These are phyloP conservation scores for Auriscalpium vulgare DNA, from an alignment of 768 basidiomycete genomes.

Conservation along the genomic window DNA sequence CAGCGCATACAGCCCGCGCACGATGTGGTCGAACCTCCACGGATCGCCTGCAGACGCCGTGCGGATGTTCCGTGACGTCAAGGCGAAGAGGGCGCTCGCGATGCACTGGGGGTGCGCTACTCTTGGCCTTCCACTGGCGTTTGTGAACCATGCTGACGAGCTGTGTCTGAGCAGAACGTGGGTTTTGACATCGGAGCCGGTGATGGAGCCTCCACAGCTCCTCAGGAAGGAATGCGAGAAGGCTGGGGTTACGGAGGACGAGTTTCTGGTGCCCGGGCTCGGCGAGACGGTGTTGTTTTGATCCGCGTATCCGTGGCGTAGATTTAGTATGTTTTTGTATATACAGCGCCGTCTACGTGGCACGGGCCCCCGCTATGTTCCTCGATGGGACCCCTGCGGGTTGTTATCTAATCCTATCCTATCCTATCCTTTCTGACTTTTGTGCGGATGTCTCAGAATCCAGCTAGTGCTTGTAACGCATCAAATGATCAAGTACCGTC, in stretches of 20 bases:
- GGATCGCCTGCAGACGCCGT: conserved; percentile 64
- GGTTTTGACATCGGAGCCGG: conserved; percentile 44
- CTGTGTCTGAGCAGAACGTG: conserved; percentile 34
- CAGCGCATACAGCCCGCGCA: conserved; percentile 55
- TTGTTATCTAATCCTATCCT: too few relatives aligned
- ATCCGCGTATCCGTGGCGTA: too few relatives aligned
- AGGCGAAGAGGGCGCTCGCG: conserved; percentile 49
- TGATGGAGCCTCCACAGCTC: conserved; percentile 50
- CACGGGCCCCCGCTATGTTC: too few relatives aligned
- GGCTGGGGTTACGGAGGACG: conserved; percentile 42
- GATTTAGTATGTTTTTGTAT: too few relatives aligned
- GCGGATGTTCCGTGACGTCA: conserved; percentile 54
- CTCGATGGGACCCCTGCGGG: too few relatives aligned
- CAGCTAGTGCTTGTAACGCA: too few relatives aligned
- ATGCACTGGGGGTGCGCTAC: conserved; percentile 62
- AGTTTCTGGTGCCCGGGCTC: conserved; percentile 49
- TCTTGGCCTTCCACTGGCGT: too few relatives aligned
- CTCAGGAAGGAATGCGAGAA: conserved; percentile 46
- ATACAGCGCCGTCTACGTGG: too few relatives aligned
- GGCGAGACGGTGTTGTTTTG: conserved; percentile 43
- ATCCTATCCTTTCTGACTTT: too few relatives aligned
- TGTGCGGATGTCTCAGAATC: too few relatives aligned
- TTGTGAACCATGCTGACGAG: not conserved
- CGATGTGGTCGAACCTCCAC: conserved; percentile 52
- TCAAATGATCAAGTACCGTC: too few relatives aligned